These are phyloP conservation scores for Botryosphaeria dothidea DNA, from an alignment of 2,329 filamentous ascomycete genomes.

Conservation along the genomic window DNA sequence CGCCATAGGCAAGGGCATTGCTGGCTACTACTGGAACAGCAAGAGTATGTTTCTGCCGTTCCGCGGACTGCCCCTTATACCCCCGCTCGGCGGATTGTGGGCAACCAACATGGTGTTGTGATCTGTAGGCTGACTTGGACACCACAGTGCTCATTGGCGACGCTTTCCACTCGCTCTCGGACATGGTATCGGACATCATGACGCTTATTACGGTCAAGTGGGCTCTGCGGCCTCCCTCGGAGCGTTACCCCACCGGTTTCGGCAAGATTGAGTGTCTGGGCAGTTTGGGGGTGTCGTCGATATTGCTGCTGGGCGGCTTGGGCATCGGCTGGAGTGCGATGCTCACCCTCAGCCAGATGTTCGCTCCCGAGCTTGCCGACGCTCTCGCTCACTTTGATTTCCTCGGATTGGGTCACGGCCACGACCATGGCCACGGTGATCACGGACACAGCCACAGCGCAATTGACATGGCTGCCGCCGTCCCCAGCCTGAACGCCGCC, in stretches of 20 bases:
- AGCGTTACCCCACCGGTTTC: constrained; percentile 85
- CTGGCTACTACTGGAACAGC: constrained; percentile 92
- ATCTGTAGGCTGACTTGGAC: background rate
- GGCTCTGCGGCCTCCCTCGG: constrained; percentile 81
- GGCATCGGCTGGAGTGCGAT: constrained; percentile 77
- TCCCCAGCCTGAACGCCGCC: constrained; percentile 87
- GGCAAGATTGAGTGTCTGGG: constrained; percentile 98
- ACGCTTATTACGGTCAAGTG: constrained; percentile 93
- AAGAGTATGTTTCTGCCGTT: constrained; percentile 51
- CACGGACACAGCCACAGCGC: constrained; percentile 39
- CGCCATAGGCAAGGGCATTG: constrained; percentile 89
- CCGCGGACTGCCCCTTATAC: background rate
- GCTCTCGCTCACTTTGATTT: constrained; percentile 44
- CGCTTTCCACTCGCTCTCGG: constrained; percentile 91
- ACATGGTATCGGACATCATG: constrained; percentile 91
- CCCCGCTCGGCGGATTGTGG: background rate
- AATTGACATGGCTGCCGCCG: constrained; percentile 45
- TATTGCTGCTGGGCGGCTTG: constrained; percentile 83
- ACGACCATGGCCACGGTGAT: constrained; percentile 43
- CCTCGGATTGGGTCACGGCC: constrained; percentile 60
- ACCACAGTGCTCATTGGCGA: constrained; percentile 76
- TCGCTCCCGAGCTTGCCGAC: constrained; percentile 49
- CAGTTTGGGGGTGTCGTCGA: constrained; percentile 86
- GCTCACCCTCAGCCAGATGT: constrained; percentile 58
- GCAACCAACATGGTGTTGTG: constrained; percentile 15